phyloP scores from a whole-genome alignment of 202 grass and related monocot genomes.

The Digitaria exilis region DNA sequence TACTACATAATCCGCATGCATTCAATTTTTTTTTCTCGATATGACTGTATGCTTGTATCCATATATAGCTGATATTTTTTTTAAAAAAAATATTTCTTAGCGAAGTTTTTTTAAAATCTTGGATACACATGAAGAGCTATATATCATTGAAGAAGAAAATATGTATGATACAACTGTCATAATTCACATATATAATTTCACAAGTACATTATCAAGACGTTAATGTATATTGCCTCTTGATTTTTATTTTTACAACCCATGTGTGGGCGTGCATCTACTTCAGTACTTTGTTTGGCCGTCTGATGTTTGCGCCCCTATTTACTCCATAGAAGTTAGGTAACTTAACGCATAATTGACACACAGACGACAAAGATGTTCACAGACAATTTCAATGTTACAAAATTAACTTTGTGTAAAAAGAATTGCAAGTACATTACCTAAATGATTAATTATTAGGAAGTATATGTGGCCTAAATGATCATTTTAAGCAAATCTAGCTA shows the following conservation, averaged over 20 bases:
- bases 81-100: no score
- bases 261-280: background rate
- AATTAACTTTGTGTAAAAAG: background rate
- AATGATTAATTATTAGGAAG: background rate
- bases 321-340: background rate
- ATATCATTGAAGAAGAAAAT: no score
- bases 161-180: no score
- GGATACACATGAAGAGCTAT: no score
- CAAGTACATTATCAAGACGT: background rate
- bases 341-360: background rate
- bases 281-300: background rate
- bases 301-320: background rate
- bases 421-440: background rate
- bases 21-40: no score
- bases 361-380: background rate
- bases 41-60: no score
- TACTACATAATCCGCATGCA: no score
- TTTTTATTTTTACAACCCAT: background rate
- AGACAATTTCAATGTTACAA: no score
- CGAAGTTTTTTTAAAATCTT: no score
- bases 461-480: background rate
- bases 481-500: background rate
- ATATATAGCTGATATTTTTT: no score
- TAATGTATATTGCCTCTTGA: background rate
- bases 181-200: no score